Conservation (phyloP, 805 yeast genomes). For the Candida coleopterorum region DNA sequence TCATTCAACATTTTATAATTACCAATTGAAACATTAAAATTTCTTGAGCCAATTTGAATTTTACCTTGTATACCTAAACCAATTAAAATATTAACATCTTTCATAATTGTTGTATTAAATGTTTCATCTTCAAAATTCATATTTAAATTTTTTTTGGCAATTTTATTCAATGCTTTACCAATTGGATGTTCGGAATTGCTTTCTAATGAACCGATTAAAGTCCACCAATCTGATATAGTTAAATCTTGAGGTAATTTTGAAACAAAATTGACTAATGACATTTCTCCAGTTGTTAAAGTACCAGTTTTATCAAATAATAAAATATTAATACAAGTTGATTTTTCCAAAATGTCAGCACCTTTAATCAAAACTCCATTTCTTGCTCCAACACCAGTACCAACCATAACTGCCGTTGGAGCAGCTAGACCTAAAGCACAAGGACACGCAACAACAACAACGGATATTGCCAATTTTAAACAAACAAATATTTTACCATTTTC, state of each 20-base stretch:
- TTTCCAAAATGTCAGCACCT: constrained; percentile 87
- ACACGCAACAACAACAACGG: constrained; percentile 96
- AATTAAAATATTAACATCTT: constrained; percentile 31
- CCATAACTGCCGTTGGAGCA: constrained; percentile 99
- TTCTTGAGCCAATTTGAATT: constrained; percentile 4
- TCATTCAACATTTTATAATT: constrained; percentile 36
- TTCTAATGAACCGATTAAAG: constrained; percentile 57
- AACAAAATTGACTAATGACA: constrained; percentile 40
- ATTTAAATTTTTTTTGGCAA: constrained; percentile 24
- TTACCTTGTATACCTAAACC: constrained; percentile 45
- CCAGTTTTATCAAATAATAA: constrained; percentile 95
- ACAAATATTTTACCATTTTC: constrained; percentile 56
- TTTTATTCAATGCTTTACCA: constrained; percentile 60
- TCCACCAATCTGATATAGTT: constrained; percentile 39
- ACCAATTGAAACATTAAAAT: constrained; percentile 48
- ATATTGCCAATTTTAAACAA: constrained; percentile 75
- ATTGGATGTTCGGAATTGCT: constrained; percentile 81
- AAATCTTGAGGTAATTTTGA: constrained; percentile 10
- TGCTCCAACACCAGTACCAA: constrained; percentile 97
- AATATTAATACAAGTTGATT: constrained; percentile 55
- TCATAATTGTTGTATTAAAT: constrained; percentile 25
- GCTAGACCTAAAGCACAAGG: constrained; percentile 98
- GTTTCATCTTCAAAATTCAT: constrained; percentile 28
- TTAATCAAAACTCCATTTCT: constrained; percentile 82
- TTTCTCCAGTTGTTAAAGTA: constrained; percentile 81